Base-by-base conservation (phyloP, 1,284 basidiomycete genomes). In the Apiotrichum sp. region DNA sequence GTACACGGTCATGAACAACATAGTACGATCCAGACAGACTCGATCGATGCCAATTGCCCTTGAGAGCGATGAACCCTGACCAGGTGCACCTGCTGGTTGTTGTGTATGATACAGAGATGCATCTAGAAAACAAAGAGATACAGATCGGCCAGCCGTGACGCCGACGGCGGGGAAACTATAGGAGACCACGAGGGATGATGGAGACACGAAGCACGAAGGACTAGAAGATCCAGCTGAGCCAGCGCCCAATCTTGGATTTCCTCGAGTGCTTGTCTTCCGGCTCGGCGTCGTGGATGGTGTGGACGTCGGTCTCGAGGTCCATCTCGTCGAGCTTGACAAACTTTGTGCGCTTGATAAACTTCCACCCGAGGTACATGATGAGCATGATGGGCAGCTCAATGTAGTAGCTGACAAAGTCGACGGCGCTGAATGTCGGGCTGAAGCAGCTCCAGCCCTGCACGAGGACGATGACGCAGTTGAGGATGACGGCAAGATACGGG, bases 351-450 rank as follows among this genome's bases (percentile, higher is more conserved):
- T 60, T 75, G 59, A 65, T 62, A 48, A 71, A 33, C 62, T 73
- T 73, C 65, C 63, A 69, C 8, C 57, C 81, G 45, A 82, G 6
- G 73, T 88, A 93, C 46, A 93, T 71, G 56, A 90, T 59, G 16
- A 87, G 86, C 82, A 91, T 92, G 49, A 87, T 62, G n/a, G 74
- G 74, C 47, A 91, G 75, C 39, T 89, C 87, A 41, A 93, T 58
- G 58, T 67, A 66, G 63, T 58, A 64, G 47, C 67, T 68, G 57
- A 71, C 56, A 55, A 72, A 71, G 35, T 54, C 59, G 49, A 57
- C 55, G 4, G 42, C 45, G 16, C 31, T 29, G 49, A 56, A 61
- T 22, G 46, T 50, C 3, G 54, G 59, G 16, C 49, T 54, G 82
- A 93, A 92, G 43, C 90, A 87, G 8, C 55, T 59, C 64, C 65